Evolutionary conservation across 106 monocot genomes (phyloP).

Genomic region (Iris macrosiphon): DNA sequence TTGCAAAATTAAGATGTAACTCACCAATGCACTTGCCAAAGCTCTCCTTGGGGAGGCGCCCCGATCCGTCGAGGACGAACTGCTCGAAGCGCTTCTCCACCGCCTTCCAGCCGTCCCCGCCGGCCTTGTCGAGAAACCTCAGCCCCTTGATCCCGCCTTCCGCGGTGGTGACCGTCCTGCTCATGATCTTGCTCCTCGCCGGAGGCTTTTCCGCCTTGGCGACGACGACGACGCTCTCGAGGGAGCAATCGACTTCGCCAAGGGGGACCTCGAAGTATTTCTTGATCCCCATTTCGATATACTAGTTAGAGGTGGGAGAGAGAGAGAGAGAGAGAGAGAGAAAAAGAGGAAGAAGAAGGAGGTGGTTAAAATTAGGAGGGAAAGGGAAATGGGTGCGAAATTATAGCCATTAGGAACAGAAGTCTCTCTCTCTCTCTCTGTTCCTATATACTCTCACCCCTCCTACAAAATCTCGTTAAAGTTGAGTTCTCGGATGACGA

Average conservation of each 20-base stretch:
- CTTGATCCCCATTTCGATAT: neutral
- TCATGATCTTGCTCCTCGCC: too few species aligned
- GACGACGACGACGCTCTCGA: neutral
- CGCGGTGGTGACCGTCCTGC: constrained; percentile 25
- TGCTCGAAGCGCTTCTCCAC: constrained; percentile 65
- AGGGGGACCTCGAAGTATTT: neutral
- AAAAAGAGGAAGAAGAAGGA: too few species aligned
- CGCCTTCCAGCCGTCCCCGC: constrained; percentile 46
- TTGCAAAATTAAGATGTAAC: too few species aligned
- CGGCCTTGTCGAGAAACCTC: constrained; percentile 69
- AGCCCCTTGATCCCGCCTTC: constrained; percentile 56
- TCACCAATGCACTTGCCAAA: constrained; percentile 88
- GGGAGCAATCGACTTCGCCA: neutral
- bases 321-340: too few species aligned
- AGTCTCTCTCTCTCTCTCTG: too few species aligned
- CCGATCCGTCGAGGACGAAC: constrained; percentile 25
- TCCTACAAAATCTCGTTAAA: too few species aligned
- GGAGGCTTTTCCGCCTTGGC: neutral
- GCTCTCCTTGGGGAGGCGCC: constrained; percentile 47
- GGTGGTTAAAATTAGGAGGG: too few species aligned
- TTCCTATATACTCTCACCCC: too few species aligned
- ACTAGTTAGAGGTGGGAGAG: too few species aligned
- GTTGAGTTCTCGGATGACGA: too few species aligned
- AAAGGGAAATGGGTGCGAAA: too few species aligned
- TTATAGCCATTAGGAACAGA: too few species aligned